Evolutionary conservation across 2,329 filamentous ascomycete genomes (phyloP).

Genomic region (Trichoderma oligosporum): DNA sequence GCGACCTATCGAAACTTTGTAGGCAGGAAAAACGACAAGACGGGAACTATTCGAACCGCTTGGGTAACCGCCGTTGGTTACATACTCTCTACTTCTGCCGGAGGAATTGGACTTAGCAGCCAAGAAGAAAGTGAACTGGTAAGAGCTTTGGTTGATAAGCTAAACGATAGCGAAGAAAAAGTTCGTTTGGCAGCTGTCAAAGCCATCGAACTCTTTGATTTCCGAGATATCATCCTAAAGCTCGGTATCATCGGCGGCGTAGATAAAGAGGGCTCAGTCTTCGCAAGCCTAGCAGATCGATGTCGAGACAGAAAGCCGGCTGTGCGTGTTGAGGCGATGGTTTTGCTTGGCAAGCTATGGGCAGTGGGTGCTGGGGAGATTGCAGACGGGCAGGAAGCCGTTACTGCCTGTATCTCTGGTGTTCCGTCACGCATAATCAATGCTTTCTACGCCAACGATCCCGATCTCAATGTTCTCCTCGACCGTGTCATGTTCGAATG

Average conservation of each 20-base stretch:
- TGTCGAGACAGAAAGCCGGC: slow-evolving; percentile 79
- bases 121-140: slow-evolving; percentile 77
- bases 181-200: slow-evolving; percentile 87
- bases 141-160: slow-evolving; percentile 69
- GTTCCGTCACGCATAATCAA: slow-evolving; percentile 84
- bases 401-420: slow-evolving; percentile 69
- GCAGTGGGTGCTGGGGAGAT: slow-evolving; percentile 89
- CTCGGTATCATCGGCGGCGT: slow-evolving; percentile 74
- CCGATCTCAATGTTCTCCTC: slow-evolving; percentile 77
- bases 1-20: slow-evolving; percentile 80
- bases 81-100: slow-evolving; percentile 86
- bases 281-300: slow-evolving; percentile 79
- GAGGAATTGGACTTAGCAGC: slow-evolving; percentile 79
- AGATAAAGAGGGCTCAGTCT: slow-evolving; percentile 69
- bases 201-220: slow-evolving; percentile 74
- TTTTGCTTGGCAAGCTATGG: slow-evolving; percentile 81
- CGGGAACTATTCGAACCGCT: slow-evolving; percentile 71
- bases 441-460: slow-evolving; percentile 84
- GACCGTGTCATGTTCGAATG: slow-evolving; percentile 83
- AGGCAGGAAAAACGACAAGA: slow-evolving; percentile 82
- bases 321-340: slow-evolving; percentile 84
- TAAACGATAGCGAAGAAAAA: slow-evolving; percentile 85
- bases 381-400: slow-evolving; percentile 72
- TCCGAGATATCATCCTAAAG: slow-evolving; percentile 76
- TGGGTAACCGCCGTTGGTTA: slow-evolving; percentile 83